Evolutionary conservation across 495 filamentous ascomycete genomes (phyloP), one percentile per base, ranked within the genome.

Genomic region (Trichoderma erinaceum): DNA sequence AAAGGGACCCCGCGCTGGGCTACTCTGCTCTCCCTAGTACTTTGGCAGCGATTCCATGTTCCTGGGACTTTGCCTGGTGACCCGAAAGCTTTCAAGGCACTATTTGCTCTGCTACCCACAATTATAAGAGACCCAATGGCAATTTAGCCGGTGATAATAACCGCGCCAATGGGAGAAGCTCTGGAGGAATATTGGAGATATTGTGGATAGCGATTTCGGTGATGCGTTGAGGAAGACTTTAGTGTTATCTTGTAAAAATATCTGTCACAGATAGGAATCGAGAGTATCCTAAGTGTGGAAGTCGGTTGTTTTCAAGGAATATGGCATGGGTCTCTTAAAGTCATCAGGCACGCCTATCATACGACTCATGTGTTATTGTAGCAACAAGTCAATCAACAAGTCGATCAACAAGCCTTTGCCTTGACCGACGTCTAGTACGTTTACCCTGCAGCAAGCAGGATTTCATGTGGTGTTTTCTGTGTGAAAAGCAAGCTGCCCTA

Each of bases 81-180:
- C n/a, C 21, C 11, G 11, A 27, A 12, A 29, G 29, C 29, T 29
- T 29, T 29, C 29, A 29, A 29, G 29, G 29, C 29, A 32, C 56
- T 29, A 61, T 29, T 61, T 61, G 56, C 56, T 13, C 16, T 32
- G 56, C 23, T 21, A 21, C 56, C 56, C 56, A 61, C 56, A 61
- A 61, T 61, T 29, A 61, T 32, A 61, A 61, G 56, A 61, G 56
- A 13, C 3, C 56, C 56, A 61, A 61, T 61, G 56, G 56, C 56
- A 61, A 32, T 61, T 61, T 61, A 61, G n/a, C 56, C 56, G 56
- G 56, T 32, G 48, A 61, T 25, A 61, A 61, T 61, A 61, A 15
- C 56, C 56, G 56, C 56, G 56, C 56, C 56, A 61, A 61, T 61
- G 8, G 56, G 56, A 61, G 56, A 29, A 32, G 56, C 27, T 27